Base-by-base conservation (phyloP, 2,329 filamentous ascomycete genomes). In the Aureobasidium sp. region DNA sequence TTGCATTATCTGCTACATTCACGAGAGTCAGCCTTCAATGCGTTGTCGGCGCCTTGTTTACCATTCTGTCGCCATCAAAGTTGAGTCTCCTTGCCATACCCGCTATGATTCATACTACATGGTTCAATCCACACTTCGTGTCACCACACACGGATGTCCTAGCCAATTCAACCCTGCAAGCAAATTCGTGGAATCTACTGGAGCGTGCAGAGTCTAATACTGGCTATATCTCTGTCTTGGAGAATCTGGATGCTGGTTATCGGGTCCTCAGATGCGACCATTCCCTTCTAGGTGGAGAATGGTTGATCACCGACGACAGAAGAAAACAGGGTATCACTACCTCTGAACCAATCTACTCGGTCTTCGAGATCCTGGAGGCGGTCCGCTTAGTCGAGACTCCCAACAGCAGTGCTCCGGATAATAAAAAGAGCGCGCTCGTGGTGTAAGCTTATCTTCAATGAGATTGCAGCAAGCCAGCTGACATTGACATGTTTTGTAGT, bases 331-430 rank as follows among this genome's bases (percentile, higher is more conserved):
- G 76, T 50, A 76, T 80, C 68, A 73, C 82, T 48, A 77, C 91
- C 20, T 84, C 85, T 12, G 94, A 99, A 75, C 91, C 93, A 0
- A 90, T 99, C 62, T 99, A 97, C 72, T 88, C 90, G 10, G 88
- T 97, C n/a, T 99, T 99, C 73, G 87, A 90, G 29, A 95, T 96
- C 82, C 84, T 99, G 1, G 94, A 99, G 74, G 91, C 93, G 3
- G 88, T 97, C 7, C 84, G 94, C 26, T 81, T 99, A 36, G 81
- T 96, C 27, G 80, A 94, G 67, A 79, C 79, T 4, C 4, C 62
- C 6, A 26, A 58, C n/a, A 65, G 65, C 12, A 34, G 76, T 74
- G 15, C 75, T 79, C 57, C 76, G 76, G 89, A 92, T 67, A 76
- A 75, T n/a, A 78, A 89, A 63, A 89, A 89, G 50, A 89, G 84